Conservation (phyloP, 2,329 filamentous ascomycete species). For the Emmonsiellopsis sp. region DNA sequence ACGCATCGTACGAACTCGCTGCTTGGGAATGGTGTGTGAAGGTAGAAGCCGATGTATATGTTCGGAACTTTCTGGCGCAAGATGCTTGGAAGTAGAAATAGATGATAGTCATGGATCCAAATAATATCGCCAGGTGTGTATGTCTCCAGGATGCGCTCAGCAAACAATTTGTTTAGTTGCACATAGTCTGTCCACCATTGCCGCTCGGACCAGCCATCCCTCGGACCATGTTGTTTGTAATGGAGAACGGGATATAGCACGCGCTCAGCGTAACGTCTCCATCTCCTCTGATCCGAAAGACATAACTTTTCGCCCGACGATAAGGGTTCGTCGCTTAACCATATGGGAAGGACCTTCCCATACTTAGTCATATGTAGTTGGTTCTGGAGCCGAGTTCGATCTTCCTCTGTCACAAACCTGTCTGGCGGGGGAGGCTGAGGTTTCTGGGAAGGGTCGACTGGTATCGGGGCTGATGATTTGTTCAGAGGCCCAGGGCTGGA, state of each 20-base stretch:
- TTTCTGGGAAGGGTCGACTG: slow-evolving; percentile 46
- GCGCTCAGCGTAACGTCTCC: slow-evolving; percentile 84
- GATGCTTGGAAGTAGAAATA: slow-evolving; percentile 81
- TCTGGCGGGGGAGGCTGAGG: slow-evolving; percentile 50
- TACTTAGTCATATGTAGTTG: slow-evolving; percentile 64
- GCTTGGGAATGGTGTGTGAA: slow-evolving; percentile 90
- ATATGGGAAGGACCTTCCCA: slow-evolving; percentile 77
- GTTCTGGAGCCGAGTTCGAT: slow-evolving; percentile 64
- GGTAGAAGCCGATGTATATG: slow-evolving; percentile 89
- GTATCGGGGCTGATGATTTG: slow-evolving; percentile 70
- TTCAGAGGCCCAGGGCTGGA: slow-evolving; percentile 45
- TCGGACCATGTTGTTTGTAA: slow-evolving; percentile 90
- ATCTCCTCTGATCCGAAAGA: slow-evolving; percentile 73
- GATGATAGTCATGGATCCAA: slow-evolving; percentile 88
- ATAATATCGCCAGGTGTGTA: slow-evolving; percentile 92
- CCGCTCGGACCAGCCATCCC: slow-evolving; percentile 71
- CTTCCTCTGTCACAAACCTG: slow-evolving; percentile 63
- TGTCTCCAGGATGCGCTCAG: slow-evolving; percentile 74
- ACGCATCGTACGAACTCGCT: slow-evolving; percentile 91
- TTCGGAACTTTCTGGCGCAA: slow-evolving; percentile 76
- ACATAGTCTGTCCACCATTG: slow-evolving; percentile 88
- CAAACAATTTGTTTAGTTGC: slow-evolving; percentile 85
- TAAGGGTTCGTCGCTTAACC: slow-evolving; percentile 72
- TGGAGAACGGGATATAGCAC: slow-evolving; percentile 90
- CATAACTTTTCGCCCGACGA: slow-evolving; percentile 58